Evolutionary conservation across 495 filamentous ascomycete genomes (phyloP).

Genomic region (Aspergillus incahuasiensis): DNA sequence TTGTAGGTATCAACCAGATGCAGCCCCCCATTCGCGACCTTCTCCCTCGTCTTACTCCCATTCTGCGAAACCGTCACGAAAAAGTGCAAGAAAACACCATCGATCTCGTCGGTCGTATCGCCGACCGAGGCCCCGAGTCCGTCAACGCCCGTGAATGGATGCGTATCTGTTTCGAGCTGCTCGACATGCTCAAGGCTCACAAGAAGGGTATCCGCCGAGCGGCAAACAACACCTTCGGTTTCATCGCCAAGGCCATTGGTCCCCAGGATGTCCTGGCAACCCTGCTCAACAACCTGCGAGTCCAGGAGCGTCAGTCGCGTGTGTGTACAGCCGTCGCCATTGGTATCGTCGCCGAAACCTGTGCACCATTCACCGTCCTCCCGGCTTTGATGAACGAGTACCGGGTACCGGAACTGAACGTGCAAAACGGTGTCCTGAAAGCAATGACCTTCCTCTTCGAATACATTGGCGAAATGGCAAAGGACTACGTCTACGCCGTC

Average conservation of each 20-base stretch:
- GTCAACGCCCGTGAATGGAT: slow-evolving; percentile 99
- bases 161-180: slow-evolving; percentile 97
- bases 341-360: slow-evolving; percentile 99
- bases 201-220: slow-evolving; percentile 98
- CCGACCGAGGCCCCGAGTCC: slow-evolving; percentile 90
- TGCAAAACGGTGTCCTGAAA: slow-evolving; percentile 98
- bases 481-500: slow-evolving; percentile 98
- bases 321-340: slow-evolving; percentile 99
- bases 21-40: slow-evolving; percentile 98
- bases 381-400: slow-evolving; percentile 99
- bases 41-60: slow-evolving; percentile 90
- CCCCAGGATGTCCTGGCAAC: slow-evolving; percentile 96
- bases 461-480: slow-evolving; percentile 99
- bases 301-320: slow-evolving; percentile 95
- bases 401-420: slow-evolving; percentile 95
- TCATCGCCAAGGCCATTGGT: slow-evolving; percentile 99
- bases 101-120: slow-evolving; percentile 96
- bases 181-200: slow-evolving; percentile 99
- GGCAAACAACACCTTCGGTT: slow-evolving; percentile 99
- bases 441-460: slow-evolving; percentile 96
- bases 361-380: slow-evolving; percentile 97
- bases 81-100: slow-evolving; percentile 99
- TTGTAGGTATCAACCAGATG: slow-evolving; percentile 98
- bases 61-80: slow-evolving; percentile 96
- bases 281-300: slow-evolving; percentile 90